Conservation (phyloP, 148 eudicot genomes). For the Cornus suecica region DNA sequence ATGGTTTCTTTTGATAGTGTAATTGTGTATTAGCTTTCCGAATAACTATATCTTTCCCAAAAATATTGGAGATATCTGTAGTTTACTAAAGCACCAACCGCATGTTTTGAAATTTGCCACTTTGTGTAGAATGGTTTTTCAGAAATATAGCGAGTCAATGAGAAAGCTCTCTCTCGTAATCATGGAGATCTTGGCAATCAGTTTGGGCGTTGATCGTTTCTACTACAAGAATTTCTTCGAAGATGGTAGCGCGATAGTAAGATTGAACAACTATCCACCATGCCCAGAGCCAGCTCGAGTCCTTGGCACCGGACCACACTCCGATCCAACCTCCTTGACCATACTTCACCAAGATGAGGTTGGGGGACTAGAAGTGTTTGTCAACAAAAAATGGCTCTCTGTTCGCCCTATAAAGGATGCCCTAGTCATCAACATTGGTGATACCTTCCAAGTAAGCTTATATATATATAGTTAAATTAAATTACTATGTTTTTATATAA, state of each 20-base stretch:
- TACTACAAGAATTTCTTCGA: constrained; percentile 31
- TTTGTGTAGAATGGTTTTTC: constrained; percentile 21
- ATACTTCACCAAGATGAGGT: constrained; percentile 49
- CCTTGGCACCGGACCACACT: constrained; percentile 58
- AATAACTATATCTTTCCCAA: constrained; percentile 42
- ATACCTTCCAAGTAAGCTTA: constrained; percentile 46
- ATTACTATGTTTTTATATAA: too few species aligned
- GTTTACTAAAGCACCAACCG: constrained; percentile 10
- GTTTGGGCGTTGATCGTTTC: constrained; percentile 26
- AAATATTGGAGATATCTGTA: too few species aligned
- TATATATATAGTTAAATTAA: too few species aligned
- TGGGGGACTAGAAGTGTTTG: constrained; percentile 51
- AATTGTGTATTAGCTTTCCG: too few species aligned
- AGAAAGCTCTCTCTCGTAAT: constrained; percentile 14
- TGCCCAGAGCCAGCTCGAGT: constrained; percentile 41
- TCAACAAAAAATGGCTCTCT: constrained; percentile 37
- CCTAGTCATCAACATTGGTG: constrained; percentile 55
- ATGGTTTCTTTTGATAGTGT: too few species aligned
- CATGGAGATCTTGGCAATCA: constrained; percentile 28
- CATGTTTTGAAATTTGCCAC: too few species aligned
- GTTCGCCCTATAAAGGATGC: constrained; percentile 40
- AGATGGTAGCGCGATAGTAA: constrained; percentile 42
- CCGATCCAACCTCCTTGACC: constrained; percentile 19
- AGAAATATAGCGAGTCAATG: constrained; percentile 30
- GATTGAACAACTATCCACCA: constrained; percentile 51